A percentile compares a stretch with the other conserved stretches of the same genome.
phyloP scores from a whole-genome alignment of 768 basidiomycete genomes.

The Russula dissimulans region DNA sequence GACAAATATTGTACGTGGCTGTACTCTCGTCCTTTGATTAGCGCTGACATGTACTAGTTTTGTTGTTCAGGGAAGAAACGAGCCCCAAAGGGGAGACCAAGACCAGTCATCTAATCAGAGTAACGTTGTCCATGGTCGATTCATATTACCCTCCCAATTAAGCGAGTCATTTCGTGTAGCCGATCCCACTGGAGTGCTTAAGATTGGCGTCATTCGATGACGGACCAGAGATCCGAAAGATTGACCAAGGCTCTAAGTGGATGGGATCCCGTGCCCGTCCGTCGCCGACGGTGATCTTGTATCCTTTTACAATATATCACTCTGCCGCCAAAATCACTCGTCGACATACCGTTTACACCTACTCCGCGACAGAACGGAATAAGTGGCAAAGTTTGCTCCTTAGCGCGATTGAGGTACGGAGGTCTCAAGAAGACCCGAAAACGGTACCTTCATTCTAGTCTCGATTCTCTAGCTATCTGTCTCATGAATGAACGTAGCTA shows the following conservation, averaged over 20 bases:
- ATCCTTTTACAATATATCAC: background rate
- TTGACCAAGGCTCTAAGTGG: background rate
- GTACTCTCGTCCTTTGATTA: background rate
- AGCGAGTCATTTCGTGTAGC: background rate
- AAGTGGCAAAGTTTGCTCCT: background rate
- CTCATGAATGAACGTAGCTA: background rate
- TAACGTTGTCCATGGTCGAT: background rate
- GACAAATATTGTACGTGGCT: background rate
- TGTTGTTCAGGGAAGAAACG: background rate
- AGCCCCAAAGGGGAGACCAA: background rate
- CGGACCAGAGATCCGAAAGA: background rate
- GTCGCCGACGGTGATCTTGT: background rate
- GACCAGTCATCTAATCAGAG: background rate
- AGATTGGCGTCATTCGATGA: background rate
- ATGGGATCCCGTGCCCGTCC: background rate
- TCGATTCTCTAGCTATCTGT: background rate
- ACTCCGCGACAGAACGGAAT: background rate
- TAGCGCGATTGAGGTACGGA: background rate
- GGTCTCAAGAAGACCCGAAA: background rate
- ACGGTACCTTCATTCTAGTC: background rate
- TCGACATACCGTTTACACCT: background rate
- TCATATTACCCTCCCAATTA: background rate
- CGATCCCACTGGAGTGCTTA: background rate
- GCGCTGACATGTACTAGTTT: background rate
- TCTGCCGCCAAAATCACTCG: background rate